Base-by-base conservation (phyloP, 306 rosid species). In the Pterocarpus macrocarpus region DNA sequence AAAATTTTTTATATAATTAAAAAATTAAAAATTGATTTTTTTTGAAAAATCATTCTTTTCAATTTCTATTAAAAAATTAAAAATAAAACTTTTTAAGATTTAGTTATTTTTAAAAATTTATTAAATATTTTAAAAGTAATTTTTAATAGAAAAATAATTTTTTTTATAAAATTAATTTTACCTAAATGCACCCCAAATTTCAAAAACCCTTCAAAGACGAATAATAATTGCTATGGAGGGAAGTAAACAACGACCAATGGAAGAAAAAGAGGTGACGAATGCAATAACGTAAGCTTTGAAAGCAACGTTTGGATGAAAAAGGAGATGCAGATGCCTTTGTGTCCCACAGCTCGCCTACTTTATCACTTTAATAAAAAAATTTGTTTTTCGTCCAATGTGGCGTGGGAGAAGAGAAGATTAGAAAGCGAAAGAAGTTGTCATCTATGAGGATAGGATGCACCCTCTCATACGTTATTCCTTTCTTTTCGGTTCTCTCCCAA, bases 231-330 rank as follows among this genome's bases (percentile, higher is more conserved):
- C 5, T 55, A 76, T 2, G 56, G 73, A 66, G 77, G 52, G 71
- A 64, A 43, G 75, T 64, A 61, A 84, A 55, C 45, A 63, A 63
- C 0, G 17, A 16, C 57, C 74, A 84, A 62, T 80, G 17, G 55
- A 45, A 57, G 59, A 56, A 34, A 57, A 66, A 22, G 55, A 50
- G 55, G n/a, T 85, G 89, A 88, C 87, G 84, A 83, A 78, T 39
- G 91, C 87, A 75, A 69, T 74, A 69, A 83, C 91, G 91, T 69
- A 58, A 83, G 82, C 72, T 12, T 8, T 58, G 87, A 85, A 79
- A 87, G 80, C 13, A 32, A 75, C 62, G 57, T 69, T 7, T 47
- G 9, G 80, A 52, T 66, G 61, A 73, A 58, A 73, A 78, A 70
- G 79, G 56, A 65, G 82, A 61, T 16, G 73, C 14, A 83, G 85